Percentiles rank a stretch among this genome's conserved stretches.
Conservation (phyloP, 1,284 basidiomycete genomes). For the Trichosporon asahii region DNA sequence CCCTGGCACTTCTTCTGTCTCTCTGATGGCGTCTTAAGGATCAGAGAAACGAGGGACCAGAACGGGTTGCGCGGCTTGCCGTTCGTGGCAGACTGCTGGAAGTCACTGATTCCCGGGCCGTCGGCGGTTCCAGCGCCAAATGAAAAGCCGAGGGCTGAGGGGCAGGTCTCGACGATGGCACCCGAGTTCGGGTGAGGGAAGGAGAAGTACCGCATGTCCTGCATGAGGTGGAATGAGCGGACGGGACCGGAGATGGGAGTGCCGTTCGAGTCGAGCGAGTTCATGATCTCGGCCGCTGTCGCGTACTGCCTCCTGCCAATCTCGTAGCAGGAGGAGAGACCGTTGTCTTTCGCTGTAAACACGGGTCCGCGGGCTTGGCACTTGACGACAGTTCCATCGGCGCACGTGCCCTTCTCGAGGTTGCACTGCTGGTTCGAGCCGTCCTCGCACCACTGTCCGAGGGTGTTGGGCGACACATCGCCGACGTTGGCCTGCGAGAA, state of each 20-base stretch:
- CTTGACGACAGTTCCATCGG: conserved; percentile 13
- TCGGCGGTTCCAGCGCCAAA: conserved; percentile 23
- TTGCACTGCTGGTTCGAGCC: conserved; percentile 15
- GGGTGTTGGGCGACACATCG: conserved; percentile 19
- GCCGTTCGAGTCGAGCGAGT: conserved; percentile 6
- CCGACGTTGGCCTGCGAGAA: conserved; percentile 25
- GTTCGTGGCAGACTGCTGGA: conserved; percentile 9
- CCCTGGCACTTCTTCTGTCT: conserved; percentile 22
- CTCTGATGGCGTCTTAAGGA: background rate
- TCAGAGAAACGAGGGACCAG: conserved; percentile 14
- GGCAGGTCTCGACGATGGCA: conserved; percentile 14
- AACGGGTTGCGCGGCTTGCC: conserved; percentile 15
- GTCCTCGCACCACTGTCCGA: conserved; percentile 24
- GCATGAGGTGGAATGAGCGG: conserved; percentile 19
- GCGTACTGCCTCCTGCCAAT: conserved; percentile 19
- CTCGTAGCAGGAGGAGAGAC: conserved; percentile 14
- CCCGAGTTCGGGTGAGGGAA: conserved; percentile 15
- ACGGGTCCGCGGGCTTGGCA: conserved; percentile 19
- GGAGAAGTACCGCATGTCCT: conserved; percentile 22
- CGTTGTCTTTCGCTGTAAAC: conserved; percentile 12
- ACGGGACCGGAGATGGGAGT: conserved; percentile 16
- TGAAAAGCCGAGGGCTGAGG: conserved; percentile 17
- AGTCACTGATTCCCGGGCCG: conserved; percentile 19
- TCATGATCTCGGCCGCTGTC: conserved; percentile 4
- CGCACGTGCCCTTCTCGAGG: conserved; percentile 15